Evolutionary conservation across 805 yeast species (phyloP), one percentile per base, ranked within the genome.

Genomic region (Myxozyma nipponensis): DNA sequence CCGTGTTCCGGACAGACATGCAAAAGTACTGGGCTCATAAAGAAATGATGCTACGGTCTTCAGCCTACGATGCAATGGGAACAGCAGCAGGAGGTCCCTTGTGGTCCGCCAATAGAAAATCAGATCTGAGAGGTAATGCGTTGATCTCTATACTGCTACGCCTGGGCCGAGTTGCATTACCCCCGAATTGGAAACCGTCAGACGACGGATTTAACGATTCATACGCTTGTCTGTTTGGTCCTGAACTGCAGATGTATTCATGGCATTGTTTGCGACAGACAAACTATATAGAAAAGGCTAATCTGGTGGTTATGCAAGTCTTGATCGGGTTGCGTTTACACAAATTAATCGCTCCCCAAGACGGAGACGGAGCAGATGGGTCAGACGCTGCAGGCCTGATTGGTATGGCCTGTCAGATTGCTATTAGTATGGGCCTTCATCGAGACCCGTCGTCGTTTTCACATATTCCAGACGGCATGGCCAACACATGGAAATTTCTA

Each of bases 381-480:
- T 44, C 49, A 13, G 53, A 54, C 35, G 57, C 64, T 18, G 52
- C 62, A 9, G 50, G 53, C n/a, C 52, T 59, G 15, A 30, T 47
- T 15, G 62, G 63, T 6, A 53, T 52, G 42, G 45, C 58, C 23
- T 54, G 61, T 39, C 61, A 60, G 21, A 50, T 59, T n/a, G 61
- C 62, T 26, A 42, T 46, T 34, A 47, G 59, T 28, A 60, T 62
- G 38, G 68, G 66, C 0, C 54, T 64, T 3, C 65, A 64, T 44
- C 54, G 66, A 2, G 66, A 64, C 42, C 67, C 67, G 3, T 46
- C 48, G 18, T 23, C 44, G 26, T 50, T 51, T 19, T 35, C 46
- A 6, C 47, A 52, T n/a, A 42, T 61, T 21, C 62, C 63, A 4
- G 45, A 46, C 17, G 38, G 40, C 18, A 28, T 54, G 40, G 51